These are phyloP conservation scores for Linnemannia exigua DNA, from an alignment of 192 early-diverging fungal genomes.

Conservation along the genomic window DNA sequence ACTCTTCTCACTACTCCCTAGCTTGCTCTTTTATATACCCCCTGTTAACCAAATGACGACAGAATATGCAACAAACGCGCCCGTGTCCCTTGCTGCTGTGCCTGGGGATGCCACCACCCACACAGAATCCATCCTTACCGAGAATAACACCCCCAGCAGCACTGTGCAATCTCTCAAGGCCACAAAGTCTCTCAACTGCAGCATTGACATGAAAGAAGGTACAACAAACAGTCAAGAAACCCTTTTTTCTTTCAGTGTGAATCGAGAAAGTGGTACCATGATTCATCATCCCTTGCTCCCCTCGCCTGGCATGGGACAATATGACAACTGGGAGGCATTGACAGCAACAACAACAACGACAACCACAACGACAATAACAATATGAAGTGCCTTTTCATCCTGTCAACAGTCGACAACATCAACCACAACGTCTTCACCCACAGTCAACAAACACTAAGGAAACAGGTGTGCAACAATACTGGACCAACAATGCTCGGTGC, in stretches of 20 bases:
- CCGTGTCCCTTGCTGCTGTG: slow-evolving; percentile 5
- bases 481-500: neutral
- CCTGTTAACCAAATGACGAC: neutral
- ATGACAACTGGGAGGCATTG: too few relatives aligned
- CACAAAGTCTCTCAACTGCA: neutral
- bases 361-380: neutral
- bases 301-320: neutral
- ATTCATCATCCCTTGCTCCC: neutral
- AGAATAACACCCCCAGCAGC: too few relatives aligned
- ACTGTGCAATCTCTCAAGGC: neutral
- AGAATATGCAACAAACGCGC: neutral
- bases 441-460: too few relatives aligned
- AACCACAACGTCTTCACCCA: neutral
- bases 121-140: neutral
- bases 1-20: neutral
- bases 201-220: neutral
- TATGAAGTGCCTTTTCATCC: neutral
- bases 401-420: neutral
- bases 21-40: neutral
- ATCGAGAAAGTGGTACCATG: neutral
- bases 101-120: neutral
- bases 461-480: neutral
- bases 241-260: neutral
- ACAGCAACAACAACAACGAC: neutral
- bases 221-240: neutral